Percentiles rank a stretch among this genome's conserved stretches.
phyloP scores from a whole-genome alignment of 2,329 filamentous ascomycete species.

The Trichophyton benhamiae region DNA sequence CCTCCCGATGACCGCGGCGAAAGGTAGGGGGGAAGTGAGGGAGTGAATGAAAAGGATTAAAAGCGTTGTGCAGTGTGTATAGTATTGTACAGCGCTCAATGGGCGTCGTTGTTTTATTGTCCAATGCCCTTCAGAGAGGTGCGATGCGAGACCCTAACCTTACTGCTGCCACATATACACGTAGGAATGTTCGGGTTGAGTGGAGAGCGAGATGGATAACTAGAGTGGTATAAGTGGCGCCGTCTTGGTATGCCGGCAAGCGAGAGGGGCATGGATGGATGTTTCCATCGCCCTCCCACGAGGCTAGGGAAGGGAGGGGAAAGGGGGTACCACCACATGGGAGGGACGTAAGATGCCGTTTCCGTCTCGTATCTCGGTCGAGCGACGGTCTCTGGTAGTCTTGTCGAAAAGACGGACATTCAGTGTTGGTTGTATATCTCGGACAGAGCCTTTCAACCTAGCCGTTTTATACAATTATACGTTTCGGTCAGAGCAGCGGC shows the following conservation, averaged over 20 bases:
- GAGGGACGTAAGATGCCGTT: neutral
- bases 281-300: neutral
- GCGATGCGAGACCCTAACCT: neutral
- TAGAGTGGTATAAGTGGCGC: neutral
- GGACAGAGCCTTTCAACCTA: too few species aligned
- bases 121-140: neutral
- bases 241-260: neutral
- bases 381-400: neutral
- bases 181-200: neutral
- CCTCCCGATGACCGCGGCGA: neutral
- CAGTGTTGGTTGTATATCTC: neutral
- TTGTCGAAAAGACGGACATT: neutral
- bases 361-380: neutral
- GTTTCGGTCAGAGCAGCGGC: neutral
- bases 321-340: neutral
- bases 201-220: neutral
- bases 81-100: neutral
- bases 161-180: neutral
- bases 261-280: neutral
- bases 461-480: neutral
- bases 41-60: neutral
- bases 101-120: neutral
- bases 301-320: neutral
- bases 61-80: neutral
- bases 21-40: neutral